Evolutionary conservation across 2,329 filamentous ascomycete genomes (phyloP), one percentile per base, ranked within the genome.

Genomic region (Pezicula neosporulosa): DNA sequence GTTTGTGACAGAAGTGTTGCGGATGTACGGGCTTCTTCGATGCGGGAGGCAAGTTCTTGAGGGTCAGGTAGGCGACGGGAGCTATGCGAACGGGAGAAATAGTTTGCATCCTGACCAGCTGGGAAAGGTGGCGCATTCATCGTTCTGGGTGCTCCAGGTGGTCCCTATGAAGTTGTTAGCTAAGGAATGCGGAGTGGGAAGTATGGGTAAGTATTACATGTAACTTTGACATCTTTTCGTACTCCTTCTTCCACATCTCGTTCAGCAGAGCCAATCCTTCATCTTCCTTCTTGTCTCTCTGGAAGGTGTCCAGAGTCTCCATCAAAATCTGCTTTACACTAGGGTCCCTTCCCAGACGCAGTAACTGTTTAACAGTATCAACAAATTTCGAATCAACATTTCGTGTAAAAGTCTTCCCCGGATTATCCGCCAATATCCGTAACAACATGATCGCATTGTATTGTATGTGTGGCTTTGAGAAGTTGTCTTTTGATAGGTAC

Each of bases 401-500:
- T 59, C 88, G 82, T n/a, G 93, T 96, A 65, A 99, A 99, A 2
- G 85, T 90, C 48, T 81, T 79, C 28, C 93, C 93, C 0, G 94
- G 94, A 67, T 99, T 97, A 69, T 97, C 92, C 60, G 85, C 80
- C 58, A 99, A 76, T 64, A 99, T 99, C 55, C 93, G 87, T 60
- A 95, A 78, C 50, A 99, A 81, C 94, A 97, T 97, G 64, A 97
- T 85, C 56, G 90, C 87, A 72, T 97, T 97, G 78, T 97, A 97
- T 70, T 97, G 93, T 60, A 86, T 84, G 62, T 88, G 84, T 9
- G 89, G 76, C 43, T 74, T 75, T 24, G 70, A 66, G 61, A 71
- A 83, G 70, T 89, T 84, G 43, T 92, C 87, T 59, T 85, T 86
- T 61, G 83, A 79, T 53, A 99, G 76, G 68, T 86, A 93, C 68